A percentile compares a stretch with the other conserved stretches of the same genome.
phyloP scores from a whole-genome alignment of 805 yeast genomes.

The Maudiozyma pseudohumilis region DNA sequence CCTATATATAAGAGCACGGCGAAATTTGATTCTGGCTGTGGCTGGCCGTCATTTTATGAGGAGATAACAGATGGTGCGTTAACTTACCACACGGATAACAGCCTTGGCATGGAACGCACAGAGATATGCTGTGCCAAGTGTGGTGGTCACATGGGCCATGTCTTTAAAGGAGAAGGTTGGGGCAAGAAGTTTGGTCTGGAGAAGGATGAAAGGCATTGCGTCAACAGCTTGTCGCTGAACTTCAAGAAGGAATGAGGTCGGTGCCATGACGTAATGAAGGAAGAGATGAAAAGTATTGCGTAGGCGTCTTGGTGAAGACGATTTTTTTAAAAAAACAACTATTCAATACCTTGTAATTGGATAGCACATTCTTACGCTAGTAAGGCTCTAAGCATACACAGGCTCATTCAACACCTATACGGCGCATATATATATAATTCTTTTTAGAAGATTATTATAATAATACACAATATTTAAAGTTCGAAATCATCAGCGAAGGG shows the following conservation, averaged over 20 bases:
- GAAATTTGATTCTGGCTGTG: constrained; percentile 86
- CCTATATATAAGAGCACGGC: constrained; percentile 74
- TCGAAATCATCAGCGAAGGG: too few relatives aligned
- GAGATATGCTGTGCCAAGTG: constrained; percentile 86
- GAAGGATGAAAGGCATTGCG: constrained; percentile 92
- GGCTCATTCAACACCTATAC: too few relatives aligned
- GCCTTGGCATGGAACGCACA: constrained; percentile 71
- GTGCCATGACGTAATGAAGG: too few relatives aligned
- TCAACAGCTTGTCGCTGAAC: constrained; percentile 73
- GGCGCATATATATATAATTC: too few relatives aligned
- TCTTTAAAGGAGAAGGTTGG: constrained; percentile 90
- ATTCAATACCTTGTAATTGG: too few relatives aligned
- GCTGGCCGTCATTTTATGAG: constrained; percentile 96
- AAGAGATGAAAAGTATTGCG: too few relatives aligned
- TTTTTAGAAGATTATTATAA: too few relatives aligned
- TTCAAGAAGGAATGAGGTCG: constrained; percentile 33
- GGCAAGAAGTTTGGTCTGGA: constrained; percentile 34
- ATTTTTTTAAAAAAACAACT: too few relatives aligned
- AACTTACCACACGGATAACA: constrained; percentile 45
- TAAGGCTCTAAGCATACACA: too few relatives aligned
- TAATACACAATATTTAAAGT: too few relatives aligned
- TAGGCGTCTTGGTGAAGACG: too few relatives aligned
- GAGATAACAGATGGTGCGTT: constrained; percentile 73
- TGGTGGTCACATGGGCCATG: constrained; percentile 93
- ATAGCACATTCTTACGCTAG: too few relatives aligned